Evolutionary conservation across 2,329 filamentous ascomycete species (phyloP).

Genomic region (Fusarium nodosum): DNA sequence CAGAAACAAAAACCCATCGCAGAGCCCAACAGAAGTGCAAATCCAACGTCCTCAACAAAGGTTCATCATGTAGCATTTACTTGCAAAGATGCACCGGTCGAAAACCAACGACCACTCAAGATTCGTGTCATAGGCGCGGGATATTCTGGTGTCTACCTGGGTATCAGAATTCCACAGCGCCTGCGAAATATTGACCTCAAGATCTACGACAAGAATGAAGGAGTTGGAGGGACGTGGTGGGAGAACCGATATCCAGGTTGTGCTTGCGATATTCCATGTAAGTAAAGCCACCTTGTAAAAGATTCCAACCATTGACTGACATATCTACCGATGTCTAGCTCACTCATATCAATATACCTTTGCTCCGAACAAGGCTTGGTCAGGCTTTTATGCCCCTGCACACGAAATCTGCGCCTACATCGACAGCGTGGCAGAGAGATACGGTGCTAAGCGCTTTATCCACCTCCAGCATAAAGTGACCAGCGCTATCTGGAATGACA

Average conservation of each 20-base stretch:
- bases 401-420: conserved; percentile 1
- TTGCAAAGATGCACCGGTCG: background rate
- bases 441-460: conserved; percentile 1
- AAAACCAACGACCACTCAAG: conserved; percentile 26
- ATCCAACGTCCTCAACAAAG: background rate
- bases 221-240: conserved; percentile 17
- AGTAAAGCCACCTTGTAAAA: background rate
- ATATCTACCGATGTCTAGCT: background rate
- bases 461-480: background rate
- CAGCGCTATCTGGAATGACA: background rate
- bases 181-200: conserved; percentile 22
- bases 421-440: background rate
- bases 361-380: conserved; percentile 29
- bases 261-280: conserved; percentile 32
- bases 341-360: conserved; percentile 27
- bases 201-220: conserved; percentile 6
- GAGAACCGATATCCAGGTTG: conserved; percentile 27
- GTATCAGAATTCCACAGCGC: conserved; percentile 14
- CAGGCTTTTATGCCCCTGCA: background rate
- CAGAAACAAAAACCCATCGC: background rate
- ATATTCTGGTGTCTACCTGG: conserved; percentile 22
- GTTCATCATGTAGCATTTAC: background rate
- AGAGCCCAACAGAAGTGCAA: background rate
- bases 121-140: conserved; percentile 28
- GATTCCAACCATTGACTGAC: too few relatives aligned